phyloP scores from a whole-genome alignment of 441 rosid species.

The Lepidium campestre region DNA sequence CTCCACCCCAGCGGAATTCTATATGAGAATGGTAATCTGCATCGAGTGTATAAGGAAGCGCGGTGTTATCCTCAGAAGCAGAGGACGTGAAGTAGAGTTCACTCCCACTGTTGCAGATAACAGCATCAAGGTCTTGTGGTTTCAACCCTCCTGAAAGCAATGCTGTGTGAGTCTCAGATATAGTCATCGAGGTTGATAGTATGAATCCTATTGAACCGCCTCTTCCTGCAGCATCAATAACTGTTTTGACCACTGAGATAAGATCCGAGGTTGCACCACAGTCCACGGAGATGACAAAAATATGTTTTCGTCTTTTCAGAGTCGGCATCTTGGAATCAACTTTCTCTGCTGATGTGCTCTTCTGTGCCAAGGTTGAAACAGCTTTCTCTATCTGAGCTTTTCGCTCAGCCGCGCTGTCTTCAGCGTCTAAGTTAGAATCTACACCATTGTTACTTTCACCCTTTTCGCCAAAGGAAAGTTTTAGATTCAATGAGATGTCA shows the following conservation, averaged over 20 bases:
- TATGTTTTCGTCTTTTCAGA: slow-evolving; percentile 56
- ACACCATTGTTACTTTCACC: slow-evolving; percentile 33
- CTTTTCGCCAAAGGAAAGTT: slow-evolving; percentile 70
- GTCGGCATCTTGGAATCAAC: slow-evolving; percentile 46
- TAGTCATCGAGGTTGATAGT: slow-evolving; percentile 71
- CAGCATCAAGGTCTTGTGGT: slow-evolving; percentile 73
- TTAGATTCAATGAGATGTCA: slow-evolving; percentile 72
- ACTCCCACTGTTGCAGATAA: slow-evolving; percentile 87
- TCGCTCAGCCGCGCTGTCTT: slow-evolving; percentile 39
- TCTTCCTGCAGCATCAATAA: slow-evolving; percentile 50
- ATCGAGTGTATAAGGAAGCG: slow-evolving; percentile 56
- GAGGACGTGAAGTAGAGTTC: slow-evolving; percentile 75
- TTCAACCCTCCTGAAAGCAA: slow-evolving; percentile 58
- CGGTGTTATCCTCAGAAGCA: slow-evolving; percentile 44
- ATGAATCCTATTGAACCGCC: slow-evolving; percentile 59
- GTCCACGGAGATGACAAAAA: slow-evolving; percentile 80
- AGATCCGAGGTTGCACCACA: slow-evolving; percentile 36
- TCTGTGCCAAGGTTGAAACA: slow-evolving; percentile 49
- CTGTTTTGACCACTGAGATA: slow-evolving; percentile 35
- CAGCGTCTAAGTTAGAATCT: slow-evolving; percentile 39
- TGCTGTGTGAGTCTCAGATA: slow-evolving; percentile 63
- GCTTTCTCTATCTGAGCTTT: slow-evolving; percentile 47
- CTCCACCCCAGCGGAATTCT: slow-evolving; percentile 89
- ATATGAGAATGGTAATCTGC: slow-evolving; percentile 76
- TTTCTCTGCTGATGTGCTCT: slow-evolving; percentile 39